These are phyloP conservation scores for Pichia pseudocactophila DNA, from an alignment of 805 yeast species.

Conservation along the genomic window DNA sequence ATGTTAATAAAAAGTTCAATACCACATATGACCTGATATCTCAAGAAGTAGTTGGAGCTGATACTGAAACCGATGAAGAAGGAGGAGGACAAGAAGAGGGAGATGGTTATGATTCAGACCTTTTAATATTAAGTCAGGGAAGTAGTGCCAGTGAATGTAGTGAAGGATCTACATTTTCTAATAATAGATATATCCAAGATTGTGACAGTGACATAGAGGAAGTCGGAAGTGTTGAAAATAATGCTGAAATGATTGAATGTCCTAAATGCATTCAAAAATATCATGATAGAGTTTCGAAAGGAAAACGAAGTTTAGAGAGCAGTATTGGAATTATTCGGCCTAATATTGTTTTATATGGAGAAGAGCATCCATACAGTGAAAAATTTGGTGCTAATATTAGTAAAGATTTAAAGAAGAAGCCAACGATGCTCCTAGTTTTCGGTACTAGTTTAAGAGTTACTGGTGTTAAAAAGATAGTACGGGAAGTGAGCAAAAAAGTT, in stretches of 20 bases:
- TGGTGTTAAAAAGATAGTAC: conserved; percentile 77
- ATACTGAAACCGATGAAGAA: neutral
- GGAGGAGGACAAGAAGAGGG: conserved; percentile 1
- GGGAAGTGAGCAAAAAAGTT: conserved; percentile 54
- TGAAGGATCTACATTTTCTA: conserved; percentile 1
- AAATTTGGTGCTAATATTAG: conserved; percentile 61
- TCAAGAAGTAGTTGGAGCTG: neutral
- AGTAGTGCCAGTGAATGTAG: neutral
- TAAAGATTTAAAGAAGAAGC: conserved; percentile 55
- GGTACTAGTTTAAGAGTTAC: conserved; percentile 90
- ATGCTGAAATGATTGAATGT: conserved; percentile 73
- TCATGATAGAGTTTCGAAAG: conserved; percentile 48
- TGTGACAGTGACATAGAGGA: conserved; percentile 5
- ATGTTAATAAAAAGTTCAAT: neutral
- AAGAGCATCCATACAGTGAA: conserved; percentile 84
- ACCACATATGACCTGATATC: neutral
- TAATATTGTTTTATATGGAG: conserved; percentile 86
- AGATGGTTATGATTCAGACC: conserved; percentile 1
- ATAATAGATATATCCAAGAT: conserved; percentile 27
- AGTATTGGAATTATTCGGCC: conserved; percentile 76
- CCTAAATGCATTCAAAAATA: conserved; percentile 52
- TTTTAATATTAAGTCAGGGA: conserved; percentile 5
- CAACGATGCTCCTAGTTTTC: conserved; percentile 77
- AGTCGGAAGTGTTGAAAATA: no score
- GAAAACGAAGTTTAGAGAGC: conserved; percentile 69